phyloP scores from a whole-genome alignment of 2,329 filamentous ascomycete species.

The Achaetomium macrosporum region DNA sequence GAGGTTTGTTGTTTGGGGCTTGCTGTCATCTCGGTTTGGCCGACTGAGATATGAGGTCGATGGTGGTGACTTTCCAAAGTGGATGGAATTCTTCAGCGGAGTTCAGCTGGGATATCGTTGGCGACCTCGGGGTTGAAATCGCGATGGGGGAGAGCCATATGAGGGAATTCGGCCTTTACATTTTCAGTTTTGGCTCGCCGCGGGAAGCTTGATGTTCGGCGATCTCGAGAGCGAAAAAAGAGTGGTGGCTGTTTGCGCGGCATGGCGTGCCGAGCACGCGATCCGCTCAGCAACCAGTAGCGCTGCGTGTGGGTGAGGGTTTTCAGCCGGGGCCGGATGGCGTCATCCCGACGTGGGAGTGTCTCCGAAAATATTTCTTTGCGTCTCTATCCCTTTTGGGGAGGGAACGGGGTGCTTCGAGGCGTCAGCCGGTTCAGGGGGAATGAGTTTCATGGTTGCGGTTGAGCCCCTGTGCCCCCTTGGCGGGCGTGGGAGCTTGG shows the following conservation, averaged over 20 bases:
- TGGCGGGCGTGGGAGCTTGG: not conserved
- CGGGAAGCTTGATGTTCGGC: not conserved
- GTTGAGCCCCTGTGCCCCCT: not conserved
- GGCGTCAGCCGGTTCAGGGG: no score
- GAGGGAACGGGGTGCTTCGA: no score
- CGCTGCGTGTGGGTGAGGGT: not conserved
- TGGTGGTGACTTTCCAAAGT: not conserved
- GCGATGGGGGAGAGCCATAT: not conserved
- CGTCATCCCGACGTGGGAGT: constrained; percentile 1
- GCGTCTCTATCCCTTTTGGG: not conserved
- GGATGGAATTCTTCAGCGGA: not conserved
- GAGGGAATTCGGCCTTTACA: not conserved
- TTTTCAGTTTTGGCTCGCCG: not conserved
- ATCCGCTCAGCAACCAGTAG: constrained; percentile 4
- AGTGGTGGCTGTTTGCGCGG: not conserved
- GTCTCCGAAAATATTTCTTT: not conserved
- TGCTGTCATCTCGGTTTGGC: no score
- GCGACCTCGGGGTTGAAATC: not conserved
- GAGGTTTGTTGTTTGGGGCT: no score
- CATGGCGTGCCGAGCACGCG: constrained; percentile 19
- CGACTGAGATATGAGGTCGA: not conserved
- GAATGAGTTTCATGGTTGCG: not conserved
- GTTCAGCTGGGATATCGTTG: not conserved
- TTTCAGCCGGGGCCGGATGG: constrained; percentile 3
- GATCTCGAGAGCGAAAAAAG: not conserved